A percentile compares a stretch with the other conserved stretches of the same genome.
Evolutionary conservation across 83 land plant species (phyloP).

Genomic region (Thuja plicata): DNA sequence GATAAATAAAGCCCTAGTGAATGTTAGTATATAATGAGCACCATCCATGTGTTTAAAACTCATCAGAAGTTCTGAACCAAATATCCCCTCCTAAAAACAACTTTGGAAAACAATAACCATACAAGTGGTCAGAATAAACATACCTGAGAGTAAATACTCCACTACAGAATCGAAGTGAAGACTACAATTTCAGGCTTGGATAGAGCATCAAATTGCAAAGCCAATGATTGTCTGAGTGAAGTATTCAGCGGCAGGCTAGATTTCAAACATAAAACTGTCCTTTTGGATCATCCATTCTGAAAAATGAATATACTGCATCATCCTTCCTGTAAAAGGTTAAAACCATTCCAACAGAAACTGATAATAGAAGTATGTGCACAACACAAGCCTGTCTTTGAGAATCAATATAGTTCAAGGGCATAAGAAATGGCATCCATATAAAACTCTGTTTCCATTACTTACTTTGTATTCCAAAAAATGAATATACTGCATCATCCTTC

Average conservation of each 20-base stretch:
- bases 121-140: not conserved
- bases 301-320: not conserved
- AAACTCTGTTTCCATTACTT: too few relatives aligned
- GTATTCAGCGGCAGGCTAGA: not conserved
- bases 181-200: not conserved
- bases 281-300: not conserved
- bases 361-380: not conserved
- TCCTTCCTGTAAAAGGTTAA: not conserved
- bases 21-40: not conserved
- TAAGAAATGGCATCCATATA: not conserved
- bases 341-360: not conserved
- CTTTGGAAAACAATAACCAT: not conserved
- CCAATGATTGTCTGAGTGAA: not conserved
- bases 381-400: not conserved
- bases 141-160: not conserved
- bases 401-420: not conserved
- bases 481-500: not conserved
- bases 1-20: not conserved
- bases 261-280: not conserved
- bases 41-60: not conserved
- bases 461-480: not conserved
- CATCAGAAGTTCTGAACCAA: not conserved
- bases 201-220: not conserved
- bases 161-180: not conserved
- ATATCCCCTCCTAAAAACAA: not conserved